Base-by-base conservation (phyloP, 306 rosid species). In the Trifolium pratense region DNA sequence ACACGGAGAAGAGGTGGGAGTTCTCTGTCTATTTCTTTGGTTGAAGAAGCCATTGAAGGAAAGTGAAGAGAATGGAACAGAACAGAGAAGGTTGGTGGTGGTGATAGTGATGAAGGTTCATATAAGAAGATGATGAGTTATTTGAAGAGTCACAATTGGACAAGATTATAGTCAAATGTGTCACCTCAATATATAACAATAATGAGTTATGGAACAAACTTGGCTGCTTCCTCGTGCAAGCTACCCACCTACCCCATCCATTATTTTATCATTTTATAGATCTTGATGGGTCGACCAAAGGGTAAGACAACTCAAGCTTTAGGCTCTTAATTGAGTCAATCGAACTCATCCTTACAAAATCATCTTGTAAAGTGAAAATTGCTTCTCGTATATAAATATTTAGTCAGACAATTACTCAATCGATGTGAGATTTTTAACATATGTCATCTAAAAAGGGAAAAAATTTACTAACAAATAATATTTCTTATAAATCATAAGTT, bases 11-110 rank as follows among this genome's bases (percentile, higher is more conserved):
- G 82, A 21, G 82, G 80, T 11, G 73, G 80, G 13, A 86, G 72
- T 57, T 79, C 85, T 59, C 3, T 82, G 9, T 55, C 85, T 46
- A 84, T 48, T 34, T 84, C 93, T 45, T 80, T 80, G 42, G 78
- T 7, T 20, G 84, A 3, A 21, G 87, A 78, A 81, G 71, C 83
- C 89, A 85, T 84, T 68, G 40, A n/a, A 39, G 59, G 29, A 9
- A 18, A 9, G 7, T 7, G 69, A 13, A 18, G 14, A 1, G 17
- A 58, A 13, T 1, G 10, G 20, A 16, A 7, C 5, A 46, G 53
- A 48, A 14, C 17, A 62, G 49, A 12, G 40, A 5, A 14, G 5
- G 75, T 37, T 16, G 45, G 32, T 29, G 5, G 5, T 29, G 6
- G 20, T 40, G 45, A 13, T 1, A 18, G 55, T 16, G 32, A 25